Percentiles rank a stretch among this genome's conserved stretches.
These are phyloP conservation scores for Xylariaceae sp. DNA, from an alignment of 2,329 filamentous ascomycete genomes.

Conservation along the genomic window DNA sequence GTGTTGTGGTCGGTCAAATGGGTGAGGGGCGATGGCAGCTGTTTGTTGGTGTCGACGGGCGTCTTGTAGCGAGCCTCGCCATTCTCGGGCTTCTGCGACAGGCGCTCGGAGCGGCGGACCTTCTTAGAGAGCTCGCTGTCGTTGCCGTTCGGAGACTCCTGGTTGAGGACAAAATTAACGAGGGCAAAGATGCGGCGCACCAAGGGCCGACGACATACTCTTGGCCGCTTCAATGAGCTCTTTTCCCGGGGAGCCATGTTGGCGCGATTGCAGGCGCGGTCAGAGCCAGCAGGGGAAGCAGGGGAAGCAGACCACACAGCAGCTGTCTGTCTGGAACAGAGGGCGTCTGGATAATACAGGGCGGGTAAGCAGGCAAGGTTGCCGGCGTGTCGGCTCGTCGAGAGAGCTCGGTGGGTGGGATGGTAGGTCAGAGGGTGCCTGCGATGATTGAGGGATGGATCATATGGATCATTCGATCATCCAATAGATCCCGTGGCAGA, in stretches of 20 bases:
- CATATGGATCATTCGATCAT: no score
- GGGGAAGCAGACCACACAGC: no score
- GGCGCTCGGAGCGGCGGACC: constrained; percentile 67
- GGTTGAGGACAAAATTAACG: constrained; percentile 15
- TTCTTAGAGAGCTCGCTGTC: constrained; percentile 66
- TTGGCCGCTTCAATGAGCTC: constrained; percentile 76
- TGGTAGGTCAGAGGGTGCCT: no score
- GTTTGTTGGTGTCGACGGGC: constrained; percentile 49
- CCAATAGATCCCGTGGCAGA: no score
- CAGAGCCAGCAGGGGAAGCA: no score
- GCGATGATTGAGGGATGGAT: no score
- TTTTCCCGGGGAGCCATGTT: constrained; percentile 61
- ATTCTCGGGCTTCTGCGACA: constrained; percentile 44
- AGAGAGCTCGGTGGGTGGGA: no score
- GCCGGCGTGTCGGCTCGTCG: no score
- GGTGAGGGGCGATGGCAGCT: constrained; percentile 75
- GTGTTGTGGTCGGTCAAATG: constrained; percentile 46
- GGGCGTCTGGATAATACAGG: no score
- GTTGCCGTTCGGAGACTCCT: constrained; percentile 46
- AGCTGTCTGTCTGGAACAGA: no score
- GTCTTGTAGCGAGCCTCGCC: constrained; percentile 41
- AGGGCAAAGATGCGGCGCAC: constrained; percentile 6
- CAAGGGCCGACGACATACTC: constrained; percentile 46
- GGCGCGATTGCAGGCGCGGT: no score
- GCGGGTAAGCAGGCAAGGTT: no score